Evolutionary conservation across 179 eudicot genomes (phyloP), one percentile per base, ranked within the genome.

Genomic region (Nepenthes alata): DNA sequence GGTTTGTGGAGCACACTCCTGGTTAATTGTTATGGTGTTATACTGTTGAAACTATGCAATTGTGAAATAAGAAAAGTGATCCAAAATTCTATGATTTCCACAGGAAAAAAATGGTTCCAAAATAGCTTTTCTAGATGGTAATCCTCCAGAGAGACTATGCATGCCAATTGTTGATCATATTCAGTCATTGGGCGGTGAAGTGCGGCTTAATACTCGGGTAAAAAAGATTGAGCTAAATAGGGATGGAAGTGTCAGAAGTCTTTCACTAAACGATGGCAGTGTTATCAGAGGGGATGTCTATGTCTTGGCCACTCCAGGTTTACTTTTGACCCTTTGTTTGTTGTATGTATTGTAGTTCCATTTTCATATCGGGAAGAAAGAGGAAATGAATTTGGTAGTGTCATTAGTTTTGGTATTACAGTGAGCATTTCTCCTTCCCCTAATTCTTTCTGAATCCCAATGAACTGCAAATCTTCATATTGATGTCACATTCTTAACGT

Each of bases 81-180:
- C 12, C 58, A 6, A 11, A 35, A 51, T 11, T 55, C 37, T 37
- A 41, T 14, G 45, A 41, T 41, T 4, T 68, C 63, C 57, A 60
- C 81, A 94, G 99, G 99, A 91, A 69, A 94, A 91, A 74, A 89
- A 94, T 80, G 99, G 99, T 53, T 94, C 99, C 6, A 94, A 94
- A 74, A 90, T 94, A 95, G 99, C 99, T 72, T 94, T 94, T 69
- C 75, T 94, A 70, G 99, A 94, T 77, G 99, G 97, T 45, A 94
- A 84, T 60, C 99, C 99, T 67, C 99, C 97, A 3, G 97, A 94
- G 75, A 87, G 99, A 72, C 89, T 90, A 54, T 94, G 99, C 81
- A 78, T 72, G 93, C 99, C 99, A 47, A 85, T 90, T 63, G 97
- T 75, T 61, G 83, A 90, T 60, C 97, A 90, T 69, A 80, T 94